Evolutionary conservation across 768 basidiomycete genomes (phyloP).

Genomic region (Boletus fagicola): DNA sequence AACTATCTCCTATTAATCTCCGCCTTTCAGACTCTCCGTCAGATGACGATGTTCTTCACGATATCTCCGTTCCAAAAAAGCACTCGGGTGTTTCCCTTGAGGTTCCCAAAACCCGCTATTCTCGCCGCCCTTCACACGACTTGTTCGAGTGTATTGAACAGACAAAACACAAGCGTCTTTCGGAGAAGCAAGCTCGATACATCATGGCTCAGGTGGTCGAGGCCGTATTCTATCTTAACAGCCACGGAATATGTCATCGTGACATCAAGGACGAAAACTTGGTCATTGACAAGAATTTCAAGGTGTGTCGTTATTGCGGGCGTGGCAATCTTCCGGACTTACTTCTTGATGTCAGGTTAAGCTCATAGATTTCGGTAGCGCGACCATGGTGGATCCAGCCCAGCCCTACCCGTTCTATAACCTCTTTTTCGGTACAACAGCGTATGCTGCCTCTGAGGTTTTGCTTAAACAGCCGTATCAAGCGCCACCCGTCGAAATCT

Average conservation of each 20-base stretch:
- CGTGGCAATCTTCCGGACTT: constrained; percentile 3
- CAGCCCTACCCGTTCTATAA: constrained; percentile 65
- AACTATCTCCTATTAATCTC: constrained; percentile 23
- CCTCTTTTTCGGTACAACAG: constrained; percentile 90
- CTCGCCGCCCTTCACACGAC: constrained; percentile 82
- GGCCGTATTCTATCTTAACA: constrained; percentile 76
- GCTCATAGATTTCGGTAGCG: constrained; percentile 94
- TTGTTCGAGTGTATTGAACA: constrained; percentile 96
- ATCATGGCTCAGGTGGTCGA: constrained; percentile 89
- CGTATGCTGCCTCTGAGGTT: constrained; percentile 95
- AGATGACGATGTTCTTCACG: constrained; percentile 7
- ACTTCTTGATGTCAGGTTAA: constrained; percentile 60
- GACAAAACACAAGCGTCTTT: constrained; percentile 71
- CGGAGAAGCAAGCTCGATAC: constrained; percentile 74
- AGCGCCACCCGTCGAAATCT: constrained; percentile 92
- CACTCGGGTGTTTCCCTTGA: constrained; percentile 7
- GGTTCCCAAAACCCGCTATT: constrained; percentile 42
- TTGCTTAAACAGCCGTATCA: constrained; percentile 85
- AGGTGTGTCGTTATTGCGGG: constrained; percentile 40
- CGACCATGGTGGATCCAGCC: constrained; percentile 66
- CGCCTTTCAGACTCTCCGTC: constrained; percentile 15
- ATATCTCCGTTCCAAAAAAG: constrained; percentile 14
- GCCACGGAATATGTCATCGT: constrained; percentile 85
- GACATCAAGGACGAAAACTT: constrained; percentile 98
- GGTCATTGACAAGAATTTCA: constrained; percentile 71